Evolutionary conservation across 2,329 filamentous ascomycete species (phyloP), one percentile per base, ranked within the genome.

Genomic region (Ceratocystis ficicola): DNA sequence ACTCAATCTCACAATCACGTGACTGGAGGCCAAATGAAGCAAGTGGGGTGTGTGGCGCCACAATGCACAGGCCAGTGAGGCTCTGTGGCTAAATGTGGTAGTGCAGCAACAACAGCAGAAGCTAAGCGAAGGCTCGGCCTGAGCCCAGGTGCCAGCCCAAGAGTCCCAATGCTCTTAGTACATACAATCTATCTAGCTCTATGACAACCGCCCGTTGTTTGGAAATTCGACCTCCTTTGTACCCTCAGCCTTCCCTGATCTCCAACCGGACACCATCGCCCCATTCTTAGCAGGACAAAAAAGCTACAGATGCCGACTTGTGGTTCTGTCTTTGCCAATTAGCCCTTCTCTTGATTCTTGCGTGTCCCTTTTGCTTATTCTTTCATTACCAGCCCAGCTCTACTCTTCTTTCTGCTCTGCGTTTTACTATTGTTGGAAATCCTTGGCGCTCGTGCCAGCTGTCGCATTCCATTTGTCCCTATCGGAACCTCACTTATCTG

Each of bases 211-310:
- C 61, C 61, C 61, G 20, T 41, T 57, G 48, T 52, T n/a, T 63
- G 48, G 62, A 55, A 41, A 41, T 17, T 25, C 6, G 30, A 17
- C 20, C 15, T 63, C 15, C 22, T 48, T 64, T 63, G 62, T 63
- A 57, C 60, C 36, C 41, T 66, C 48, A 57, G 62, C 64, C 65
- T 59, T 67, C 52, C 55, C 66, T 62, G 60, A 44, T 22, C 65
- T 59, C 52, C 41, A 59, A 67, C 59, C 66, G 62, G 66, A 64
- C 62, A 65, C 66, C 52, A 67, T 65, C 66, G 59, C 62, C 62
- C 61, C 25, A 59, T 59, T 59, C 55, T 36, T 15, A 25, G 28
- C 22, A 28, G 20, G 30, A 36, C 55, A 59, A 59, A 55, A 59
- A 30, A 52, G 48, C 20, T 28, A 52, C 55, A 36, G 15, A 59